These are phyloP conservation scores for Gossypium arboreum DNA, from an alignment of 345 rosid species.

Conservation along the genomic window DNA sequence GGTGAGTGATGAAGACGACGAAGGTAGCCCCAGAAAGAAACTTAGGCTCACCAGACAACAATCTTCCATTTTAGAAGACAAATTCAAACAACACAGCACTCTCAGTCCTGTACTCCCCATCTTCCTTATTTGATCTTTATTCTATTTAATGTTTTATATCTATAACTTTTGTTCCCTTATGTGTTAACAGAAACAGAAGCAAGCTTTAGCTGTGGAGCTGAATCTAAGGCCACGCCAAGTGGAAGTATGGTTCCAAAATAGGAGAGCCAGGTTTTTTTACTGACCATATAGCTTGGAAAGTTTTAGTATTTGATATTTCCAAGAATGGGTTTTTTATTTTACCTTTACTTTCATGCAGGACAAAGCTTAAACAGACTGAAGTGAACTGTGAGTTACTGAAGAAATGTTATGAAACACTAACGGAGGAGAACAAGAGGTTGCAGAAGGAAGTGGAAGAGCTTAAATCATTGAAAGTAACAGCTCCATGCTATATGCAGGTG, in stretches of 20 bases:
- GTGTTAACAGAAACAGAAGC: conserved; percentile 44
- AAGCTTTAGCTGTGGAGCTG: conserved; percentile 42
- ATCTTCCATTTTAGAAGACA: conserved; percentile 40
- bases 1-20: conserved; percentile 43
- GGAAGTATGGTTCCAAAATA: conserved; percentile 62
- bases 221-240: conserved; percentile 60
- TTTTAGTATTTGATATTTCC: neutral
- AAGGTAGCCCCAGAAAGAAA: conserved; percentile 37
- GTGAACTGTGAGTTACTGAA: conserved; percentile 55
- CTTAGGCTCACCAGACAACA: conserved; percentile 50
- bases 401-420: conserved; percentile 54
- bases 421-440: conserved; percentile 51
- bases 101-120: conserved; percentile 49
- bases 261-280: conserved; percentile 46
- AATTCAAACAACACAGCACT: conserved; percentile 44
- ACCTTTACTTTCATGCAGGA: conserved; percentile 23
- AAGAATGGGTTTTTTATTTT: neutral
- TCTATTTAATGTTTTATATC: neutral
- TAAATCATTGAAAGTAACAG: conserved; percentile 20
- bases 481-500: conserved; percentile 22
- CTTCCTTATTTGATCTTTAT: conserved; percentile 11
- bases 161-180: neutral
- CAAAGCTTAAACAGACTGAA: conserved; percentile 60
- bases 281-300: neutral
- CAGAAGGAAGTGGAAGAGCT: conserved; percentile 52